phyloP scores from a whole-genome alignment of 305 asterid genomes.

The Andrographis paniculata region DNA sequence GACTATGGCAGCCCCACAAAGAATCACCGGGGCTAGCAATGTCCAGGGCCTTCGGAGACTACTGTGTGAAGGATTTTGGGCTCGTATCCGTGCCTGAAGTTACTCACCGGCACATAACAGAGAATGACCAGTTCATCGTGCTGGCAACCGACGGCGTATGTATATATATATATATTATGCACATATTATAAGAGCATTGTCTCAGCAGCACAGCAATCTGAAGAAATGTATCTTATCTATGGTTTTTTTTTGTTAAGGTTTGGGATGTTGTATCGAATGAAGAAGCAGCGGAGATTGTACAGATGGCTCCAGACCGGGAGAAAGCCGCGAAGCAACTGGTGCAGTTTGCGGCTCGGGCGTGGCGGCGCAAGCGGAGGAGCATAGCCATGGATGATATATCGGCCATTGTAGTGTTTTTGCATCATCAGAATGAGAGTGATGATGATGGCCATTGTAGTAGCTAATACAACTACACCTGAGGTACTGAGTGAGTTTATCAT shows the following conservation, averaged over 20 bases:
- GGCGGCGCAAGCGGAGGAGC: slow-evolving; percentile 76
- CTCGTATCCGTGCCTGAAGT: slow-evolving; percentile 87
- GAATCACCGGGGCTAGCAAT: slow-evolving; percentile 93
- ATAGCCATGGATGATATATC: slow-evolving; percentile 93
- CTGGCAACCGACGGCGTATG: slow-evolving; percentile 97
- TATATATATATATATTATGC: neutral
- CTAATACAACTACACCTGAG: too few relatives aligned
- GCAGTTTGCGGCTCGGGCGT: slow-evolving; percentile 55
- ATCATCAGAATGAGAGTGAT: slow-evolving; percentile 3
- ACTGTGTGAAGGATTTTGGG: slow-evolving; percentile 71
- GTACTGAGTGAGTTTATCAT: too few relatives aligned
- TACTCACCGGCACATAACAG: slow-evolving; percentile 55
- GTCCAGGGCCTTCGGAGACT: slow-evolving; percentile 97
- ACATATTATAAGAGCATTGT: neutral
- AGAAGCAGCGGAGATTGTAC: slow-evolving; percentile 76
- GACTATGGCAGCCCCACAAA: slow-evolving; percentile 81
- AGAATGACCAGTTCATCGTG: slow-evolving; percentile 65
- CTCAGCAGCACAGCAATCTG: neutral
- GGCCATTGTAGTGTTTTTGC: slow-evolving; percentile 81
- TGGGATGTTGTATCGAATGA: slow-evolving; percentile 96
- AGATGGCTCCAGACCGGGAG: slow-evolving; percentile 34
- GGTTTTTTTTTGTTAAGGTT: slow-evolving; percentile 37
- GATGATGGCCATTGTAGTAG: neutral
- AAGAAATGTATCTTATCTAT: too few relatives aligned
- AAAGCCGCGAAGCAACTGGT: slow-evolving; percentile 75